phyloP scores from a whole-genome alignment of 2,329 filamentous ascomycete genomes.

The Claviceps sp. region DNA sequence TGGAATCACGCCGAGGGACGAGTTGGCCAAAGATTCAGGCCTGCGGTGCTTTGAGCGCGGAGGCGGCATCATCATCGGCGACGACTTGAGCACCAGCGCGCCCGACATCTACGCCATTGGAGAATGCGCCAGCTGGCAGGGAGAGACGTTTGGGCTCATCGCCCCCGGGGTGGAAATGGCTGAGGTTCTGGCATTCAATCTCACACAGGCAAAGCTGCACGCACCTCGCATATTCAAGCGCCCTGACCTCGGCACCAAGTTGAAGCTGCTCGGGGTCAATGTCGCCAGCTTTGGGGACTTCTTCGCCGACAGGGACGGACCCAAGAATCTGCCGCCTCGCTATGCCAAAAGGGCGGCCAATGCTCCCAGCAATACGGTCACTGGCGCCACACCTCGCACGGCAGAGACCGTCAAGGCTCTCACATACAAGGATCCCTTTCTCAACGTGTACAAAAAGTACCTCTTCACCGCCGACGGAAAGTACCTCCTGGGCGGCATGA shows the following conservation, averaged over 20 bases:
- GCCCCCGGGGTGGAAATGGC: slow-evolving; percentile 88
- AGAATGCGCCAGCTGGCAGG: slow-evolving; percentile 82
- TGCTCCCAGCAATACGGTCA: neutral
- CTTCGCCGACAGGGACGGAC: slow-evolving; percentile 78
- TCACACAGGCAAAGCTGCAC: slow-evolving; percentile 69
- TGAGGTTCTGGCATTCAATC: slow-evolving; percentile 79
- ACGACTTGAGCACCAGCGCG: slow-evolving; percentile 54
- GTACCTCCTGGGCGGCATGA: slow-evolving; percentile 88
- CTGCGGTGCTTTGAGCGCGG: slow-evolving; percentile 60
- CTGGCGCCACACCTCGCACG: neutral
- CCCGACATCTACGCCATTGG: slow-evolving; percentile 74
- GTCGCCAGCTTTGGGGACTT: slow-evolving; percentile 91
- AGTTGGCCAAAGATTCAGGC: slow-evolving; percentile 55
- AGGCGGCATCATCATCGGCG: slow-evolving; percentile 61
- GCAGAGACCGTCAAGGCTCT: slow-evolving; percentile 54
- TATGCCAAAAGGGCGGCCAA: slow-evolving; percentile 22
- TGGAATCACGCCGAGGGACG: slow-evolving; percentile 69
- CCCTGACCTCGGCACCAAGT: slow-evolving; percentile 80
- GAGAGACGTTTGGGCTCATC: slow-evolving; percentile 77
- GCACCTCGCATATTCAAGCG: slow-evolving; percentile 57
- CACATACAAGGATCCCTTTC: slow-evolving; percentile 80
- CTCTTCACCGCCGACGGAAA: slow-evolving; percentile 83
- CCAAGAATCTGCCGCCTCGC: slow-evolving; percentile 55
- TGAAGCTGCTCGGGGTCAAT: slow-evolving; percentile 80
- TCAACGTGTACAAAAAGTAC: slow-evolving; percentile 86